Evolutionary conservation across 345 rosid species (phyloP).

Genomic region (Arabidopsis suecica): DNA sequence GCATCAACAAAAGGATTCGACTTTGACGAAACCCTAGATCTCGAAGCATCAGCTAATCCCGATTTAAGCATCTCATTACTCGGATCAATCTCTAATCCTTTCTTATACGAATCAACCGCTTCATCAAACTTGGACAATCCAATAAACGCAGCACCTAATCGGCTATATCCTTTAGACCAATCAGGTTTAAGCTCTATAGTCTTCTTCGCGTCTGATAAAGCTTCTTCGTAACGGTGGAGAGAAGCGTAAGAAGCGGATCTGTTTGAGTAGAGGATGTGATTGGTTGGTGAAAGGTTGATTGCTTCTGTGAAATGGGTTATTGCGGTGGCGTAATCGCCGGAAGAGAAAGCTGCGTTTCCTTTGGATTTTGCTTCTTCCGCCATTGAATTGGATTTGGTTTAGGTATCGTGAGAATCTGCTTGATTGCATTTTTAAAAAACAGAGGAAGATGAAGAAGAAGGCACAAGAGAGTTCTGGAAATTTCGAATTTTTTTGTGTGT

Average conservation of each 20-base stretch:
- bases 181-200: constrained; percentile 93
- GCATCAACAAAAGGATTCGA: constrained; percentile 71
- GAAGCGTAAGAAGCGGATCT: constrained; percentile 95
- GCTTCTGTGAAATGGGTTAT: constrained; percentile 84
- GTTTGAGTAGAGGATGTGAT: constrained; percentile 90
- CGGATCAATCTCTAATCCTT: constrained; percentile 85
- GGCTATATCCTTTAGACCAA: constrained; percentile 94
- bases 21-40: constrained; percentile 49
- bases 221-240: constrained; percentile 67
- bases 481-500: constrained; percentile 3
- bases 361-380: constrained; percentile 83
- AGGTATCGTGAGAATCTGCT: no score
- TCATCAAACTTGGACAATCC: constrained; percentile 65
- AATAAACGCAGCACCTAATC: constrained; percentile 85
- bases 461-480: constrained; percentile 38
- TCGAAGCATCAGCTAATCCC: constrained; percentile 69
- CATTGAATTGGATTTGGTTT: constrained; percentile 41
- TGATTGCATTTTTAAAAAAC: constrained; percentile 17
- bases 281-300: constrained; percentile 69
- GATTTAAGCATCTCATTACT: constrained; percentile 75
- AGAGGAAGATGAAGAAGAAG: not conserved
- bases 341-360: constrained; percentile 93
- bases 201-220: constrained; percentile 80
- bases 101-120: constrained; percentile 70
- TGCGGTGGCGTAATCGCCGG: constrained; percentile 78